These are phyloP conservation scores for Prunella vulgaris DNA, from an alignment of 257 asterid species.

Conservation along the genomic window DNA sequence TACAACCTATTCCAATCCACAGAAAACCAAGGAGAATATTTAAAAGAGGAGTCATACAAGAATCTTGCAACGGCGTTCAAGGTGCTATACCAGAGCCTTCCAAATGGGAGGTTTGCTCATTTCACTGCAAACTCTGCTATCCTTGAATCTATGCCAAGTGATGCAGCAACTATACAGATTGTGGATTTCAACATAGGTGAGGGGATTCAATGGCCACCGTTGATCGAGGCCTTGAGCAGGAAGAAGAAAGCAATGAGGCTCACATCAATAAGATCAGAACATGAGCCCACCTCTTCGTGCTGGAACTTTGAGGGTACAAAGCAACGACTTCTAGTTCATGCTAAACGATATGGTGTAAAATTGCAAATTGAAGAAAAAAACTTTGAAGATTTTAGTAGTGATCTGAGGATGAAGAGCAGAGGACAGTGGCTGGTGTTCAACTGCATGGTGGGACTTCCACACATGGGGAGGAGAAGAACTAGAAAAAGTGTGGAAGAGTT, in stretches of 20 bases:
- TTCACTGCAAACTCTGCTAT: conserved; percentile 49
- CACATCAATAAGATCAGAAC: conserved; percentile 45
- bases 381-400: conserved; percentile 30
- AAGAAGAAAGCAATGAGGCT: conserved; percentile 34
- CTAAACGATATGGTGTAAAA: conserved; percentile 32
- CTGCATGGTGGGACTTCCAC: conserved; percentile 68
- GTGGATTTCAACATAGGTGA: conserved; percentile 56
- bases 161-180: conserved; percentile 19
- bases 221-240: conserved; percentile 50
- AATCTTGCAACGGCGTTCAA: conserved; percentile 44
- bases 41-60: conserved; percentile 48
- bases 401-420: conserved; percentile 28
- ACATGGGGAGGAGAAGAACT: conserved; percentile 46
- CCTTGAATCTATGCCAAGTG: conserved; percentile 43
- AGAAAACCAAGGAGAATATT: conserved; percentile 35
- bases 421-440: conserved; percentile 62
- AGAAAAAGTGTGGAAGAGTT: conserved; percentile 37
- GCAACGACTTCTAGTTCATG: conserved; percentile 42
- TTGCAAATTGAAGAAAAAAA: conserved; percentile 45
- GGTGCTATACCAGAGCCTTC: conserved; percentile 47
- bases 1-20: conserved; percentile 44
- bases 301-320: conserved; percentile 52
- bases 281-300: conserved; percentile 14
- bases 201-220: conserved; percentile 61
- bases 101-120: conserved; percentile 57